Evolutionary conservation across 2,329 filamentous ascomycete genomes (phyloP), one percentile per base, ranked within the genome.

Genomic region (Fusarium drepaniforme): DNA sequence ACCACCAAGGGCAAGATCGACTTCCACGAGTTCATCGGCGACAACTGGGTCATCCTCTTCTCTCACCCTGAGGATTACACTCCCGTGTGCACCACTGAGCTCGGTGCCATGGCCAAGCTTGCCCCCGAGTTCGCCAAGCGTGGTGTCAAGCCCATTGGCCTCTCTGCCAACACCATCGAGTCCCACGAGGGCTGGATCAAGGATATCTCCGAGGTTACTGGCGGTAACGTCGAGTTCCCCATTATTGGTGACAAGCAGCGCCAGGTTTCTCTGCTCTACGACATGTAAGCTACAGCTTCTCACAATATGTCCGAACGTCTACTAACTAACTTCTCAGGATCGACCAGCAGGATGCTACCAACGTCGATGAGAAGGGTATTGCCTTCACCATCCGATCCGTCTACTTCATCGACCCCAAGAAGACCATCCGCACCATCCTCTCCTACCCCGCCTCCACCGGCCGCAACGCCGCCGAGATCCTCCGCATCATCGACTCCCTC

Each of bases 351-450:
- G 93, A 95, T 84, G 90, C 92, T 80, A 93, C 92, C 86, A 95
- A 95, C 85, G 92, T 95, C 68, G 93, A 95, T 83, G 84, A 89
- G 80, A 94, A 94, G 90, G 93, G 93, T 78, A 93, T 96, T 79
- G 95, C 95, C 67, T 96, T 97, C 86, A 98, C 96, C 79, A 97
- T 98, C 86, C 94, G 96, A 81, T 95, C 93, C 79, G 96, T 98
- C 82, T 98, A 97, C 89, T 89, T 98, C 86, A 97, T 98, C 84
- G 95, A 98, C 88, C 95, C 95, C 75, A 91, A 91, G 85, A 98
- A 97, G 92, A 96, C 93, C 84, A 97, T 98, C 86, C 93, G 96
- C 80, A 91, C 96, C 83, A 97, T 95, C 83, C 93, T 98, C 87
- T 92, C 94, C 82, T 98, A 98, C 89, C 96, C 96, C 51, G 95